These are phyloP conservation scores for Beta macrorhiza DNA, from an alignment of 179 eudicot genomes.

Conservation along the genomic window DNA sequence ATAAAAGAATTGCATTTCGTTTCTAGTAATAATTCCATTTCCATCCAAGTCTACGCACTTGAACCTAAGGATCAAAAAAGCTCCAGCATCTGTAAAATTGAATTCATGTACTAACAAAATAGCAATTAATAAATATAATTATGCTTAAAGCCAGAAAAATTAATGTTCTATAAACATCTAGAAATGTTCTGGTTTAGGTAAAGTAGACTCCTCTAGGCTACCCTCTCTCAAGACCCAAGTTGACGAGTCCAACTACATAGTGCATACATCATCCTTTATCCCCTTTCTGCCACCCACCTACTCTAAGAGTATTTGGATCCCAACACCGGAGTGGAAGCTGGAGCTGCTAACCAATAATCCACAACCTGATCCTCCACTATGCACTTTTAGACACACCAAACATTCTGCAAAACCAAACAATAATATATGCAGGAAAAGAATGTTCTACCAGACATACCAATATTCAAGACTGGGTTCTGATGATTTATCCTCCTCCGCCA, in stretches of 20 bases:
- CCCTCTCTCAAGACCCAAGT: neutral
- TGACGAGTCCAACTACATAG: neutral
- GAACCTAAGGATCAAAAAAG: slow-evolving; percentile 54
- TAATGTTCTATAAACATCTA: neutral
- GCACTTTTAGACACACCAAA: neutral
- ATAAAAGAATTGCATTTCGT: slow-evolving; percentile 93
- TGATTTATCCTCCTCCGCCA: slow-evolving; percentile 98
- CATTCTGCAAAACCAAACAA: neutral
- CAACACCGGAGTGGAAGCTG: neutral
- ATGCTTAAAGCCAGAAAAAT: slow-evolving; percentile 5
- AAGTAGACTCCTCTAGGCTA: no score
- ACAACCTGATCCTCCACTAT: neutral
- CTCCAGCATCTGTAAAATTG: neutral
- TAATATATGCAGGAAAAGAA: neutral
- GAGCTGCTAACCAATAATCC: neutral
- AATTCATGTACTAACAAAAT: neutral
- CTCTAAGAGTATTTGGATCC: neutral
- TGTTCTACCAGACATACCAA: slow-evolving; percentile 49
- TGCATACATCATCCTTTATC: neutral
- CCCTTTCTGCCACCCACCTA: neutral
- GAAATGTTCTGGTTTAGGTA: neutral
- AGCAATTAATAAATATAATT: neutral
- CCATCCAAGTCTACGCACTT: slow-evolving; percentile 97
- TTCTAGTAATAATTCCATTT: slow-evolving; percentile 78
- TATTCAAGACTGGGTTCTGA: slow-evolving; percentile 97